Evolutionary conservation across 2,329 filamentous ascomycete genomes (phyloP).

Genomic region (Cercospora citrullina): DNA sequence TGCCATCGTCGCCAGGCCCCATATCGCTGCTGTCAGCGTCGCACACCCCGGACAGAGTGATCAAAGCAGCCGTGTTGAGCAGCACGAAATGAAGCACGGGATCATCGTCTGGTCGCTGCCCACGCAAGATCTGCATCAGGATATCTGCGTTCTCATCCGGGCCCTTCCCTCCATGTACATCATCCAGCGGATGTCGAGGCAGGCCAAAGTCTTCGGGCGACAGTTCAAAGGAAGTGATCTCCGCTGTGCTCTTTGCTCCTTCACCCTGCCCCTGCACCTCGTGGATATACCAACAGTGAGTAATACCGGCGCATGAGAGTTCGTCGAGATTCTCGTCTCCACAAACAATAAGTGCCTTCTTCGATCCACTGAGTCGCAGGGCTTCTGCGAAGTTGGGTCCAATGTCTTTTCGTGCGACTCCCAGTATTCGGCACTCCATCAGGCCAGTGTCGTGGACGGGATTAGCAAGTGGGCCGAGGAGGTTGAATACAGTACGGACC

Average conservation of each 20-base stretch:
- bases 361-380: conserved; percentile 58
- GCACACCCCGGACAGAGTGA: conserved; percentile 83
- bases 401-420: conserved; percentile 67
- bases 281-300: conserved; percentile 74
- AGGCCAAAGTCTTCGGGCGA: conserved; percentile 86
- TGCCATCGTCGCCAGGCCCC: conserved; percentile 76
- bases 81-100: conserved; percentile 91
- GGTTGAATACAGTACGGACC: conserved; percentile 96
- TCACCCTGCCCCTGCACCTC: conserved; percentile 41
- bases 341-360: conserved; percentile 87
- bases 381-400: conserved; percentile 19
- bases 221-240: conserved; percentile 75
- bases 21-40: conserved; percentile 78
- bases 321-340: conserved; percentile 95
- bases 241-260: conserved; percentile 50
- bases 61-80: conserved; percentile 85
- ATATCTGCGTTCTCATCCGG: conserved; percentile 86
- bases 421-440: conserved; percentile 89
- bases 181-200: conserved; percentile 67
- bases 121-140: conserved; percentile 71
- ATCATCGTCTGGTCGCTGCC: conserved; percentile 71
- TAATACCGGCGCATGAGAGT: conserved; percentile 84
- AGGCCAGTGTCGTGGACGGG: conserved; percentile 70
- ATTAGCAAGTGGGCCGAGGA: conserved; percentile 89
- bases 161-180: conserved; percentile 81